Conservation (phyloP, 768 basidiomycete species). For the Kwoniella shandongensis region DNA sequence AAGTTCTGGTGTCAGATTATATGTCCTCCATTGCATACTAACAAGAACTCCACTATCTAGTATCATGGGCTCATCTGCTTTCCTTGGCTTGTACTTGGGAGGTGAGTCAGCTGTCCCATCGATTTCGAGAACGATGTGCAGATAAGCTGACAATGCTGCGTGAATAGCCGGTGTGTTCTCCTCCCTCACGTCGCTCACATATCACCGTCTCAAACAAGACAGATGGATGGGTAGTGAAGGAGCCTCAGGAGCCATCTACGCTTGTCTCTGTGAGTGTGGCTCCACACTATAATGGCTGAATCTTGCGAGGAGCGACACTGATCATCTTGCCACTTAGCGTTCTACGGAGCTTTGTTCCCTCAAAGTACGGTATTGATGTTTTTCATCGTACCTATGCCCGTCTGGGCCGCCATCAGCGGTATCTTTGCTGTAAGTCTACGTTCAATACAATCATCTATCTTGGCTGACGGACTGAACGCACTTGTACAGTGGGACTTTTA, state of each 20-base stretch:
- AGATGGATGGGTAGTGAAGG: conserved; percentile 44
- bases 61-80: conserved; percentile 45
- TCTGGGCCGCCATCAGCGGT: conserved; percentile 46
- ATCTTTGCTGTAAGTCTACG: conserved; percentile 47
- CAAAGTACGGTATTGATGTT: conserved; percentile 47
- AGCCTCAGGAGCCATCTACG: conserved; percentile 52
- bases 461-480: neutral
- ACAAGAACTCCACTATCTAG: conserved; percentile 9
- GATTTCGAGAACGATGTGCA: neutral
- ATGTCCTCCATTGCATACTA: neutral
- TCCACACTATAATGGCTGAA: neutral
- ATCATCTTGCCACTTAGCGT: conserved; percentile 26
- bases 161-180: conserved; percentile 39
- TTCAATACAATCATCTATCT: neutral
- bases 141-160: neutral
- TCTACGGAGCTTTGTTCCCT: conserved; percentile 49
- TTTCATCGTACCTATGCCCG: conserved; percentile 52
- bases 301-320: neutral
- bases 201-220: conserved; percentile 37
- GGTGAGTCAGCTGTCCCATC: conserved; percentile 35
- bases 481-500: conserved; percentile 44
- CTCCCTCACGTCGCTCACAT: conserved; percentile 38
- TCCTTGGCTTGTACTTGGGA: conserved; percentile 50
- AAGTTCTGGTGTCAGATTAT: conserved; percentile 2
- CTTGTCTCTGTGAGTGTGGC: conserved; percentile 29